These are phyloP conservation scores for Starmerella potacharoeniae DNA, from an alignment of 805 yeast genomes.

Conservation along the genomic window DNA sequence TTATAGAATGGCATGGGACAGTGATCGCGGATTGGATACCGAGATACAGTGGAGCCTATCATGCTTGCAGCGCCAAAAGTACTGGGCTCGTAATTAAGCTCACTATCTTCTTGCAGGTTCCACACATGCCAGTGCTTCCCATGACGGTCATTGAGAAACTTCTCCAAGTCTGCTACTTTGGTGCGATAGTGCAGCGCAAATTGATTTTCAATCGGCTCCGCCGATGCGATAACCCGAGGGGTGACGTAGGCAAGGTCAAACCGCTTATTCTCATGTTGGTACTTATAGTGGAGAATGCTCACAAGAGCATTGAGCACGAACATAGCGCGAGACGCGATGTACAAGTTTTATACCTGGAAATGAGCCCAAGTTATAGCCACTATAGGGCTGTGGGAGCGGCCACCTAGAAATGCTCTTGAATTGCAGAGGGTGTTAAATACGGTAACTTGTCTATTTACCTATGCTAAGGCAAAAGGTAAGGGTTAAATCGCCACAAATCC, in stretches of 20 bases:
- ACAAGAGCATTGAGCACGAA: not conserved
- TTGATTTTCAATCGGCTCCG: slow-evolving; percentile 52
- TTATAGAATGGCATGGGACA: slow-evolving; percentile 53
- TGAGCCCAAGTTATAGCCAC: too few species aligned
- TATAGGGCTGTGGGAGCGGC: too few species aligned
- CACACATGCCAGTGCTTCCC: slow-evolving; percentile 56
- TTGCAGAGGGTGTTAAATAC: not conserved
- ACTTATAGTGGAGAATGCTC: slow-evolving; percentile 10
- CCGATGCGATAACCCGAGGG: slow-evolving; percentile 54
- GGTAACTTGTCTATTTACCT: not conserved
- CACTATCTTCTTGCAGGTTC: slow-evolving; percentile 56
- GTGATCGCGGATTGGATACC: slow-evolving; percentile 65
- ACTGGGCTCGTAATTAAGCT: slow-evolving; percentile 32
- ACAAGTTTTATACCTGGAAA: too few species aligned
- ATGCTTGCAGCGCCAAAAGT: slow-evolving; percentile 24
- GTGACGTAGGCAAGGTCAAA: slow-evolving; percentile 62
- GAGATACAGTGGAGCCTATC: slow-evolving; percentile 25
- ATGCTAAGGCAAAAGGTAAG: not conserved
- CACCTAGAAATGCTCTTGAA: too few species aligned
- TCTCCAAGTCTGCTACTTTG: slow-evolving; percentile 34
- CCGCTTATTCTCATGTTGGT: not conserved
- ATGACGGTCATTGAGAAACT: slow-evolving; percentile 38
- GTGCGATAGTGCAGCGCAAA: slow-evolving; percentile 42
- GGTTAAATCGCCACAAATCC: not conserved
- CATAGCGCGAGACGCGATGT: not conserved